Conservation (phyloP, 1,139 yeast species). For the Kodamaea sp. region DNA sequence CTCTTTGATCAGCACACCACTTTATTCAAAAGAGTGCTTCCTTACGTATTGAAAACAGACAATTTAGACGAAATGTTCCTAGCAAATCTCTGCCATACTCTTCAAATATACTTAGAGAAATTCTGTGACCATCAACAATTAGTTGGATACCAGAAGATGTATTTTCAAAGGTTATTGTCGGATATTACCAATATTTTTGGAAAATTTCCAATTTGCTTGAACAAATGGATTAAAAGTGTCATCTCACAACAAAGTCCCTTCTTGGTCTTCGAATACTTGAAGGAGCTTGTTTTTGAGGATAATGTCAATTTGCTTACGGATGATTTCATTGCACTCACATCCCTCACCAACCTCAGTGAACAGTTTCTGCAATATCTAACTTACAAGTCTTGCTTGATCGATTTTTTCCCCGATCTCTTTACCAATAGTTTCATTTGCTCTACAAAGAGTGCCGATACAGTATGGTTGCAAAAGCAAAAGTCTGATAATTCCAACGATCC, state of each 20-base stretch:
- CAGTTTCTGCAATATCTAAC: not conserved
- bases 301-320: not conserved
- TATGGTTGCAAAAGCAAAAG: too few relatives aligned
- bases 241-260: too few relatives aligned
- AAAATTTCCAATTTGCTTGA: conserved; percentile 4
- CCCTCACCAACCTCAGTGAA: not conserved
- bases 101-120: conserved; percentile 4
- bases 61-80: not conserved
- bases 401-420: not conserved
- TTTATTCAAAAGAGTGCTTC: conserved; percentile 6
- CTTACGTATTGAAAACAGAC: conserved; percentile 2
- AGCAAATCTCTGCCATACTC: not conserved
- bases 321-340: not conserved
- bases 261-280: not conserved
- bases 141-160: conserved; percentile 3
- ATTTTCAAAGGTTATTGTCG: conserved; percentile 4
- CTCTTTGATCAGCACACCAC: conserved; percentile 8
- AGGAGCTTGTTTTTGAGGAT: not conserved
- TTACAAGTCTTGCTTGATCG: not conserved
- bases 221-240: too few relatives aligned
- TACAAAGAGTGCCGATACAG: too few relatives aligned
- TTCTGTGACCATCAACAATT: conserved; percentile 1
- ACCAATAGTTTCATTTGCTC: not conserved
- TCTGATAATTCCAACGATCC: not conserved
- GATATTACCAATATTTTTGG: conserved; percentile 3